Percentiles rank a stretch among this genome's conserved stretches.
Evolutionary conservation across 257 asterid genomes (phyloP).

Genomic region (Solanum sejunctum): DNA sequence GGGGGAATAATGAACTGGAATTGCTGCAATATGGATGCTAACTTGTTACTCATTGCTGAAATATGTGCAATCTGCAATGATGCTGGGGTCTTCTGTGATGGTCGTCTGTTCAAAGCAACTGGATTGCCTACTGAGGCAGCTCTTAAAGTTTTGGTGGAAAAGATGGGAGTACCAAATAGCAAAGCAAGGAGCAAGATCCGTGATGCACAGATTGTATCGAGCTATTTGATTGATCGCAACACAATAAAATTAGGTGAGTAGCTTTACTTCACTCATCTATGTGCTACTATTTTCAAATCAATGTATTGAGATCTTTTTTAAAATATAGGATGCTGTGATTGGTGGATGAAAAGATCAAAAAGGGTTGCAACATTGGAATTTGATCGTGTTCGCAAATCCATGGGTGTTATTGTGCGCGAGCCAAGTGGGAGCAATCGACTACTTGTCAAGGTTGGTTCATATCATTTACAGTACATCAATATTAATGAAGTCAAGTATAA

Average conservation of each 20-base stretch:
- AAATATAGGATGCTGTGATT: constrained; percentile 26
- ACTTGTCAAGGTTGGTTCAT: constrained; percentile 64
- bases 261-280: neutral
- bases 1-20: constrained; percentile 68
- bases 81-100: constrained; percentile 55
- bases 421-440: constrained; percentile 53
- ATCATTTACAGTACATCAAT: neutral
- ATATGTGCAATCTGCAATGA: constrained; percentile 77
- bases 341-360: constrained; percentile 67
- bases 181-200: constrained; percentile 40
- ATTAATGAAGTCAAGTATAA: neutral
- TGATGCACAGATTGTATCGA: constrained; percentile 32
- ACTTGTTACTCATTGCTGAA: constrained; percentile 52
- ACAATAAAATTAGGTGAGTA: constrained; percentile 41
- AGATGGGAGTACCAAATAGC: constrained; percentile 61
- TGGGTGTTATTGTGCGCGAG: constrained; percentile 69
- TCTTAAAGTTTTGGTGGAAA: constrained; percentile 81
- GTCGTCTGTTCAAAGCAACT: constrained; percentile 50
- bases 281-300: neutral
- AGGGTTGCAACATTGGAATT: constrained; percentile 74
- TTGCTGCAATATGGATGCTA: constrained; percentile 47
- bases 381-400: constrained; percentile 82
- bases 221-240: constrained; percentile 48
- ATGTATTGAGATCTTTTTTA: neutral
- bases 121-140: constrained; percentile 93